Conservation (phyloP, 1,284 basidiomycete genomes). For the Apiotrichum mycotoxinovorans region DNA sequence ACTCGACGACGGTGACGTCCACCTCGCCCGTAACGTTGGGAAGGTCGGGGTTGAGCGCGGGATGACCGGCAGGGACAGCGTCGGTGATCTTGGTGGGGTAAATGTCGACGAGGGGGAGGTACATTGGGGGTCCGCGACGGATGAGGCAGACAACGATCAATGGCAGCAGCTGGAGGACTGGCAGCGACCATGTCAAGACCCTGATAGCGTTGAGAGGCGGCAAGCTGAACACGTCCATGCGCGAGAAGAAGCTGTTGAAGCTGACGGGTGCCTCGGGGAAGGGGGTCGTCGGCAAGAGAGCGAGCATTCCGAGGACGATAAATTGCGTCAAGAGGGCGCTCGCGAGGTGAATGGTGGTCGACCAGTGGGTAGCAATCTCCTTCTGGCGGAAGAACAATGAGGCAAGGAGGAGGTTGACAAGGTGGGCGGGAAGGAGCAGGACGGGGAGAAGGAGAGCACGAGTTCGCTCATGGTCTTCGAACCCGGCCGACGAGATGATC, state of each 20-base stretch:
- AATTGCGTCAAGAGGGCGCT: conserved; percentile 59
- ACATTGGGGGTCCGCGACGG: conserved; percentile 67
- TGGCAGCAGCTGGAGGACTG: conserved; percentile 56
- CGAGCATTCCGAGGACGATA: conserved; percentile 48
- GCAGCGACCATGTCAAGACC: conserved; percentile 28
- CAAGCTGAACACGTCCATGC: conserved; percentile 15
- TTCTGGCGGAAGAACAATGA: conserved; percentile 58
- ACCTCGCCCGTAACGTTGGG: conserved; percentile 45
- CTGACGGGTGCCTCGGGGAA: conserved; percentile 24
- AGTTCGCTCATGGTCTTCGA: conserved; percentile 19
- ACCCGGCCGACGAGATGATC: conserved; percentile 38
- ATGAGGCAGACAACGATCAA: conserved; percentile 58
- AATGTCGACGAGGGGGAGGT: conserved; percentile 66
- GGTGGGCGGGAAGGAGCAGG: conserved; percentile 59
- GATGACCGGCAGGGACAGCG: conserved; percentile 28
- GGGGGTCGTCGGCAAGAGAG: conserved; percentile 41
- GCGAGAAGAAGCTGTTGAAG: conserved; percentile 10
- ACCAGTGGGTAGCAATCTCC: conserved; percentile 57
- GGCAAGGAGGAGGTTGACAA: conserved; percentile 61
- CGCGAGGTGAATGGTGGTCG: conserved; percentile 64
- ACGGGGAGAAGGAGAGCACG: conserved; percentile 37
- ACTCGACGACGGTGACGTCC: conserved; percentile 59
- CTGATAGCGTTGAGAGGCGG: conserved; percentile 17
- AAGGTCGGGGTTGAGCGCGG: conserved; percentile 31
- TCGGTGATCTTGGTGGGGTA: conserved; percentile 64